Evolutionary conservation across 2,329 filamentous ascomycete species (phyloP).

Genomic region (Trichoderma oligosporum): DNA sequence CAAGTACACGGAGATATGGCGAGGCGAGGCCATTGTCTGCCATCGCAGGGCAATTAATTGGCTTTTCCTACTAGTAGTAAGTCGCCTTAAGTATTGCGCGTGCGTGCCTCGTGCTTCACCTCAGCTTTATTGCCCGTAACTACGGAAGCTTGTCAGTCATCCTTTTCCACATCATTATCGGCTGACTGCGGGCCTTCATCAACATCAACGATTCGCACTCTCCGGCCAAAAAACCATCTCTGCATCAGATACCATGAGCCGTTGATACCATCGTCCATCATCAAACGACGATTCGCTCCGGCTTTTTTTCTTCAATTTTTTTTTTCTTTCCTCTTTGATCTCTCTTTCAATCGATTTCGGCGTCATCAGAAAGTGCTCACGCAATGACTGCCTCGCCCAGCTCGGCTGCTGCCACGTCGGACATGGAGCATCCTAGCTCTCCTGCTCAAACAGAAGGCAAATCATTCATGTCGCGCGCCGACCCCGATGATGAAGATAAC

Average conservation of each 20-base stretch:
- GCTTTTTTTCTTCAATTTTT: neutral
- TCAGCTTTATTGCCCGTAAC: conserved; percentile 10
- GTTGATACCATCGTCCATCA: conserved; percentile 20
- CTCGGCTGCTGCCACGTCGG: conserved; percentile 42
- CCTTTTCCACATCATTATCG: neutral
- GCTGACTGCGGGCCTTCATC: neutral
- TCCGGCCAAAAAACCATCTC: neutral
- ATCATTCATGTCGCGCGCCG: conserved; percentile 45
- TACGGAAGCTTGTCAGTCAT: too few relatives aligned
- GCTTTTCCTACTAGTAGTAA: conserved; percentile 17
- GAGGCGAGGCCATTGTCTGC: neutral
- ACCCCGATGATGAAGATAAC: conserved; percentile 47
- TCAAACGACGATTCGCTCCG: neutral
- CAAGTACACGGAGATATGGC: conserved; percentile 4
- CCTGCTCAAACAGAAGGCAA: conserved; percentile 42
- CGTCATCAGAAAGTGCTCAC: conserved; percentile 14
- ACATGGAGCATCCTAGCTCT: conserved; percentile 45
- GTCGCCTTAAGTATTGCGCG: conserved; percentile 14
- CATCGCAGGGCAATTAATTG: conserved; percentile 16
- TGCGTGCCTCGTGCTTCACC: conserved; percentile 18
- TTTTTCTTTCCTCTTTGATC: neutral
- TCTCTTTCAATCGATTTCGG: neutral
- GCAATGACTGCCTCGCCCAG: conserved; percentile 41
- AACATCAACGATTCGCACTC: neutral
- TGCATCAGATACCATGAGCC: conserved; percentile 21